Evolutionary conservation across 2,329 filamentous ascomycete genomes (phyloP), one percentile per base, ranked within the genome.

Genomic region (Acrocalymma vagum): DNA sequence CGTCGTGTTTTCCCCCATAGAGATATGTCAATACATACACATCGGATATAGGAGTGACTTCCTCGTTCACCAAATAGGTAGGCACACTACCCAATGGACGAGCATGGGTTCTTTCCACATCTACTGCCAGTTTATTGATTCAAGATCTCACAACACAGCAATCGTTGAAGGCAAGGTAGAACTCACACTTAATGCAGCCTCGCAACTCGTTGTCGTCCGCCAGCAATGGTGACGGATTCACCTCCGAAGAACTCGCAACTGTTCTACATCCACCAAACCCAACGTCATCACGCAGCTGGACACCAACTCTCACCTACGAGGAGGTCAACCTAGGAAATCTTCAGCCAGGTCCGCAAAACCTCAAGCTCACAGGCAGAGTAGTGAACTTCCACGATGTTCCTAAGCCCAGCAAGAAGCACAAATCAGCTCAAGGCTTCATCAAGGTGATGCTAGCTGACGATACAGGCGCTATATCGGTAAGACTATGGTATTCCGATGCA

Each of bases 381-480:
- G 78, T 81, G 9, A 84, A 84, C 57, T 74, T 82, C 47, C 76
- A 67, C 31, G 70, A 79, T 20, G 63, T 72, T 6, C 54, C 60
- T 9, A 75, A 72, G 15, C 65, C 64, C 3, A 73, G 67, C 42
- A 75, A 72, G 46, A 70, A 65, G 25, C 70, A 75, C 23, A 63
- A 61, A 24, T 71, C 72, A 25, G 77, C 79, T 2, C 72, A 74
- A 46, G 78, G 78, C 10, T 80, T 75, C 55, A 65, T 82, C 40
- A 78, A 77, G 38, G 56, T 85, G 7, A 72, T 80, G 21, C 57
- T 85, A n/a, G 78, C 77, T 32, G 82, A 85, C 58, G 72, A 80
- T 28, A 76, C 73, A 0, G 81, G 74, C 3, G 76, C 74, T 3
- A 73, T 84, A 41, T 78, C 74, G 6, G 80, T 83, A 40, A 78